Percentiles rank a stretch among this genome's conserved stretches.
These are phyloP conservation scores for Apiosordaria backusii DNA, from an alignment of 495 filamentous ascomycete species.

Conservation along the genomic window DNA sequence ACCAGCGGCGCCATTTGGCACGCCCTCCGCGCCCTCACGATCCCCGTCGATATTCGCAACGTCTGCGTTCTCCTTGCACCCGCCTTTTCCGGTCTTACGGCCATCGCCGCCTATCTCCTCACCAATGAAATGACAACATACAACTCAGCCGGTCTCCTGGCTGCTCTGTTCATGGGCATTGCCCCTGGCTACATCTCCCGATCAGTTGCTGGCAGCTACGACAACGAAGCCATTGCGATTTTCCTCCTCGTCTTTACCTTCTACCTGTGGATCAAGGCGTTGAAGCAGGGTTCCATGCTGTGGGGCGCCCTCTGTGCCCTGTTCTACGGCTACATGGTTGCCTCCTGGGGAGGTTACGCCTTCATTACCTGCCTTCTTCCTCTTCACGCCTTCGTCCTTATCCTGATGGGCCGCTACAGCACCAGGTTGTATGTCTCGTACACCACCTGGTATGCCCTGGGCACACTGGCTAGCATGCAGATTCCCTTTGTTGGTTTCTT, in stretches of 20 bases:
- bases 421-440: slow-evolving; percentile 92
- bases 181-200: slow-evolving; percentile 95
- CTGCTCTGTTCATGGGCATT: slow-evolving; percentile 96
- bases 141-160: slow-evolving; percentile 89
- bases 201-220: slow-evolving; percentile 97
- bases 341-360: slow-evolving; percentile 98
- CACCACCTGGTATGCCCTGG: slow-evolving; percentile 95
- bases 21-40: slow-evolving; percentile 79
- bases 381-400: slow-evolving; percentile 89
- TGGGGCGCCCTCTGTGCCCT: slow-evolving; percentile 94
- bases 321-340: slow-evolving; percentile 99
- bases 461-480: slow-evolving; percentile 98
- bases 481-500: slow-evolving; percentile 98
- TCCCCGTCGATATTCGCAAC: slow-evolving; percentile 98
- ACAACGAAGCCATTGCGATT: slow-evolving; percentile 99
- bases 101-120: slow-evolving; percentile 89
- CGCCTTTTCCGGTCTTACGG: slow-evolving; percentile 92
- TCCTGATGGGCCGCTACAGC: slow-evolving; percentile 96
- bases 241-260: slow-evolving; percentile 98
- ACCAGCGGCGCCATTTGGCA: slow-evolving; percentile 98
- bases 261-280: slow-evolving; percentile 96
- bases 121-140: slow-evolving; percentile 94
- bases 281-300: slow-evolving; percentile 92
- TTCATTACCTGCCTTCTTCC: slow-evolving; percentile 99
- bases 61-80: slow-evolving; percentile 97